Percentiles rank a stretch among this genome's conserved stretches.
Evolutionary conservation across 2,329 filamentous ascomycete species (phyloP).

Genomic region (Simplicillium sp.): DNA sequence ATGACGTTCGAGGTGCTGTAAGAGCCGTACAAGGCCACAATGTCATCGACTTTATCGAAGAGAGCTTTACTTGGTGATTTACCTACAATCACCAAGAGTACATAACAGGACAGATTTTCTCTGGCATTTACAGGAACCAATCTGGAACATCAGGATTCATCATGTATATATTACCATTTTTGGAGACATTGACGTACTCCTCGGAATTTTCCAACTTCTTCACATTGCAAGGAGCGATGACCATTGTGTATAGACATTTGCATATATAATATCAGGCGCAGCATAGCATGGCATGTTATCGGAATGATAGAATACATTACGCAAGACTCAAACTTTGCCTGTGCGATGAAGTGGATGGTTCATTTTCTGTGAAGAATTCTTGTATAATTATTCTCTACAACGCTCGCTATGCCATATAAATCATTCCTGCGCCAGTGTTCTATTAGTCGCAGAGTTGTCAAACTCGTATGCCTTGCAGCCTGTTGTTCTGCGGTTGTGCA

Average conservation of each 20-base stretch:
- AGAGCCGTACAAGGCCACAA: slow-evolving; percentile 51
- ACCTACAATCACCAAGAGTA: background rate
- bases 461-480: too few species aligned
- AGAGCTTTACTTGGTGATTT: slow-evolving; percentile 59
- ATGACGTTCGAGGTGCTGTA: slow-evolving; percentile 64
- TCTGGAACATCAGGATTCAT: background rate
- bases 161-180: slow-evolving; percentile 6
- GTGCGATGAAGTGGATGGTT: background rate
- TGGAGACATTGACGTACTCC: too few species aligned
- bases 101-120: background rate
- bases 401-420: background rate
- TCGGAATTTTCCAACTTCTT: too few species aligned
- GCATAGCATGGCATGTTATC: background rate
- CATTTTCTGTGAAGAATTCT: background rate
- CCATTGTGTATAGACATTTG: too few species aligned
- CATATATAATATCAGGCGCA: background rate
- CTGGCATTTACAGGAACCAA: background rate
- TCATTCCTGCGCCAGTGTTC: background rate
- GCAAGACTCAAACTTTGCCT: background rate
- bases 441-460: background rate
- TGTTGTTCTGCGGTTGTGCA: too few species aligned
- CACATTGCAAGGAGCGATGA: too few species aligned
- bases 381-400: background rate
- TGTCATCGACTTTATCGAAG: slow-evolving; percentile 67
- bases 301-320: background rate